Base-by-base conservation (phyloP, 768 basidiomycete species). In the Lactarius pseudohatsudake region DNA sequence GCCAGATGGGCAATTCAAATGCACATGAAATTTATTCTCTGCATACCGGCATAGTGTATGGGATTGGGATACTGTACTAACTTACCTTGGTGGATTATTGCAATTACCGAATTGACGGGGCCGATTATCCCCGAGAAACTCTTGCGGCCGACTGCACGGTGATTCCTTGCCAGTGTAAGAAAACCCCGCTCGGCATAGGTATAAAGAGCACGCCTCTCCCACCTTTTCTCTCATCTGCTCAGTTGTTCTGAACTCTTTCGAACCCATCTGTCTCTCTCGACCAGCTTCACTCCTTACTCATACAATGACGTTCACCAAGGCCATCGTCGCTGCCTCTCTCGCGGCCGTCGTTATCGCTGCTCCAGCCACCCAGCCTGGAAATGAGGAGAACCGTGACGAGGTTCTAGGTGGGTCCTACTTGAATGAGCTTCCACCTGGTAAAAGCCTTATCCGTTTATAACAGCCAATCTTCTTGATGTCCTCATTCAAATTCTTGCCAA, bases 271-370 rank as follows among this genome's bases (percentile, higher is more conserved):
- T 38, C 30, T 28, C 30, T 5, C 36, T 61, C 43, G 28, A 57
- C 38, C 13, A 30, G 1, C n/a, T 26, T 41, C 20, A 58, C 4
- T 16, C 10, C n/a, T 41, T 36, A 10, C 26, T 0, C 20, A 4
- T 28, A 59, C 57, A 54, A 67, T 62, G 57, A 16, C 36, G 65
- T 62, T 66, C 34, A 26, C 53, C 4, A 67, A 67, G 26, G 1
- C 57, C 26, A 15, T 67, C n/a, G 18, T 63, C 5, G 57, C 50
- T n/a, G 41, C 59, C 34, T 67, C 50, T 58, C 15, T 67, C 28
- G 57, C 50, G 3, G 18, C 18, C 18, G 15, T 67, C 15, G 22
- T 20, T n/a, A 50, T 67, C 9, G 61, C 66, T 10, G 61, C 57
- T 58, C 62, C 59, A 30, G 20, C 28, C n/a, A 18, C 28, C 10